Conservation (phyloP, 106 monocot genomes). For the Gastrodia elata region DNA sequence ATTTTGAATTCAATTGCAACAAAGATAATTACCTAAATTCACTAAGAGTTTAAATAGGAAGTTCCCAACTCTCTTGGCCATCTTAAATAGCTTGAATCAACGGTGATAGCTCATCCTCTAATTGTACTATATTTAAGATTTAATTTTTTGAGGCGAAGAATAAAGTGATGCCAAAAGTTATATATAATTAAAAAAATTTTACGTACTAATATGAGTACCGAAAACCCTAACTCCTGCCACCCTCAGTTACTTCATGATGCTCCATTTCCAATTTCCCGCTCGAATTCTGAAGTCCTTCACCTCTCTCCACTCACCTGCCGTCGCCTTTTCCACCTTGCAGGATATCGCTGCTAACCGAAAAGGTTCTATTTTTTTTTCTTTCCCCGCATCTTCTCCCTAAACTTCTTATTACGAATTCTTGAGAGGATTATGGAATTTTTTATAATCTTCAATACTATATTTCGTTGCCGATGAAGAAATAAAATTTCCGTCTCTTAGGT, state of each 20-base stretch:
- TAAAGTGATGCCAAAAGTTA: too few species aligned
- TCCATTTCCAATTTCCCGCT: conserved; percentile 26
- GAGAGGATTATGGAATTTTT: neutral
- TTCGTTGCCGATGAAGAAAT: neutral
- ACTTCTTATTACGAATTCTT: too few species aligned
- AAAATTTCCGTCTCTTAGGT: conserved; percentile 25
- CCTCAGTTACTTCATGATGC: conserved; percentile 7
- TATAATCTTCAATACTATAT: neutral
- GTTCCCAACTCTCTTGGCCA: too few species aligned
- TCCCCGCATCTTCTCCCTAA: neutral
- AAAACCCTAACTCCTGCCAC: neutral
- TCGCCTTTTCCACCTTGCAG: conserved; percentile 28
- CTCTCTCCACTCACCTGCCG: conserved; percentile 7
- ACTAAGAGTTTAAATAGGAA: too few species aligned
- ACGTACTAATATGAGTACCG: too few species aligned
- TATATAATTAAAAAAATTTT: too few species aligned
- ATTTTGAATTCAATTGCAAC: too few species aligned
- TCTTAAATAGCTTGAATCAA: too few species aligned
- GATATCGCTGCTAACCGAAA: conserved; percentile 41
- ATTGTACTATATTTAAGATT: too few species aligned
- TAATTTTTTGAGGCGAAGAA: too few species aligned
- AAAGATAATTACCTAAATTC: too few species aligned
- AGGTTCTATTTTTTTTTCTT: conserved; percentile 26
- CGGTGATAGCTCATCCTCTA: too few species aligned
- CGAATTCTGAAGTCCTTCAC: conserved; percentile 31